These are phyloP conservation scores for Guillardia theta DNA, from an alignment of 78 protist genomes.

Conservation along the genomic window DNA sequence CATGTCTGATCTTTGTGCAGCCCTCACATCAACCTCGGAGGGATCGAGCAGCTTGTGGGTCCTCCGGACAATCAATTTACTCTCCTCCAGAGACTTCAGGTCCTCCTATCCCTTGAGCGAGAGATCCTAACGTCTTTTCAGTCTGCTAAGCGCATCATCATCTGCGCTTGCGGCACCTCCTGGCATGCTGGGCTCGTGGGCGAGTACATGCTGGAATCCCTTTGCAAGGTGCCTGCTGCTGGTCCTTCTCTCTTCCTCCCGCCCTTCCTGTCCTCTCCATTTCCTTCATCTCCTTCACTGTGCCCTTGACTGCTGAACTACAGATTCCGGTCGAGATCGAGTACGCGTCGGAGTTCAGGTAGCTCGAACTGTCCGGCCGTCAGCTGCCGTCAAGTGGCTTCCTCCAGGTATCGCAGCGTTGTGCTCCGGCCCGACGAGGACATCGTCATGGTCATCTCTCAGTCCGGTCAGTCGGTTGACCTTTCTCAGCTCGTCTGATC, in stretches of 20 bases:
- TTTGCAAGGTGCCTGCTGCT: neutral
- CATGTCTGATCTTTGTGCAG: too few species aligned
- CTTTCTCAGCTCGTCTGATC: neutral
- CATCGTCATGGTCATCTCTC: conserved; percentile 32
- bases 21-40: conserved; percentile 71
- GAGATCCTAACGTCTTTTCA: neutral
- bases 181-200: conserved; percentile 70
- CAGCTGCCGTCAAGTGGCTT: neutral
- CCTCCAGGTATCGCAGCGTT: neutral
- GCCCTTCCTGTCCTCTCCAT: neutral
- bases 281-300: neutral
- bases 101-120: too few species aligned
- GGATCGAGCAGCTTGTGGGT: conserved; percentile 40
- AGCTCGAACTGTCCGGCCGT: neutral
- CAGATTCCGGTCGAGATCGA: conserved; percentile 24
- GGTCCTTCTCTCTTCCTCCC: neutral
- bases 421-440: conserved; percentile 8
- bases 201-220: conserved; percentile 37
- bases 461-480: neutral
- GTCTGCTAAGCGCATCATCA: conserved; percentile 63
- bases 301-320: neutral
- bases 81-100: too few species aligned
- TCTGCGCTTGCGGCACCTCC: conserved; percentile 89
- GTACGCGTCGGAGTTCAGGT: conserved; percentile 63
- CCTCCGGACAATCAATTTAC: too few species aligned